Evolutionary conservation across 2,329 filamentous ascomycete species (phyloP).

Genomic region (Boeremia exigua): DNA sequence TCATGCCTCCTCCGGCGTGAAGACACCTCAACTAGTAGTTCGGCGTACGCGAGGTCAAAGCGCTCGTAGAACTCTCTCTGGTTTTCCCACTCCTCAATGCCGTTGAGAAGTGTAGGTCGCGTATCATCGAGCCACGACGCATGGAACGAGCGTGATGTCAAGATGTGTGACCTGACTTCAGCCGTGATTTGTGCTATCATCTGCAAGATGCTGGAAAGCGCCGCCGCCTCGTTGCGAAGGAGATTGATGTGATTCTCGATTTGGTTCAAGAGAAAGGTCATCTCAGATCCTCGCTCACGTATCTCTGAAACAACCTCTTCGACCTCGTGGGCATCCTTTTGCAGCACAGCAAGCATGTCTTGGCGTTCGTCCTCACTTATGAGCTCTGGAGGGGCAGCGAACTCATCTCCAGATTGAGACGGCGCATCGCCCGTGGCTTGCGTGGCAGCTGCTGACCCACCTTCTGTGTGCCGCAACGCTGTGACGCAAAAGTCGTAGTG

Average conservation of each 20-base stretch:
- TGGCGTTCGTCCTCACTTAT: slow-evolving; percentile 76
- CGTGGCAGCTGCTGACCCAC: slow-evolving; percentile 56
- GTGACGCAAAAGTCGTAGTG: slow-evolving; percentile 95
- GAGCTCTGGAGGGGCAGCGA: slow-evolving; percentile 65
- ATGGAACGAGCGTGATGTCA: slow-evolving; percentile 68
- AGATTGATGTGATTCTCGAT: slow-evolving; percentile 69
- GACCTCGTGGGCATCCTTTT: slow-evolving; percentile 70
- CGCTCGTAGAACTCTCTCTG: slow-evolving; percentile 85
- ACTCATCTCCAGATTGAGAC: slow-evolving; percentile 33
- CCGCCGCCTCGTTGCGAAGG: slow-evolving; percentile 61
- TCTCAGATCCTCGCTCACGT: slow-evolving; percentile 74
- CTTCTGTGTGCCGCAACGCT: slow-evolving; percentile 86
- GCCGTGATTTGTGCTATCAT: slow-evolving; percentile 72
- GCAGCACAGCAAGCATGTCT: slow-evolving; percentile 83
- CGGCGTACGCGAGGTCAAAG: slow-evolving; percentile 84
- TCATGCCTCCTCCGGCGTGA: slow-evolving; percentile 75
- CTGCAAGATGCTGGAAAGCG: slow-evolving; percentile 67
- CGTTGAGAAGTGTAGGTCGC: slow-evolving; percentile 70
- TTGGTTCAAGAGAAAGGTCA: slow-evolving; percentile 73
- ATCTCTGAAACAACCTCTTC: slow-evolving; percentile 71
- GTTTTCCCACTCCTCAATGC: slow-evolving; percentile 74
- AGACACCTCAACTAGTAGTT: slow-evolving; percentile 82
- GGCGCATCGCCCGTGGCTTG: slow-evolving; percentile 48
- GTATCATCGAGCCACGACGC: slow-evolving; percentile 73
- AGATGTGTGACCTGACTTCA: slow-evolving; percentile 69